Evolutionary conservation across 176 grass and related monocot species (phyloP).

Genomic region (Cenchrus purpureus): DNA sequence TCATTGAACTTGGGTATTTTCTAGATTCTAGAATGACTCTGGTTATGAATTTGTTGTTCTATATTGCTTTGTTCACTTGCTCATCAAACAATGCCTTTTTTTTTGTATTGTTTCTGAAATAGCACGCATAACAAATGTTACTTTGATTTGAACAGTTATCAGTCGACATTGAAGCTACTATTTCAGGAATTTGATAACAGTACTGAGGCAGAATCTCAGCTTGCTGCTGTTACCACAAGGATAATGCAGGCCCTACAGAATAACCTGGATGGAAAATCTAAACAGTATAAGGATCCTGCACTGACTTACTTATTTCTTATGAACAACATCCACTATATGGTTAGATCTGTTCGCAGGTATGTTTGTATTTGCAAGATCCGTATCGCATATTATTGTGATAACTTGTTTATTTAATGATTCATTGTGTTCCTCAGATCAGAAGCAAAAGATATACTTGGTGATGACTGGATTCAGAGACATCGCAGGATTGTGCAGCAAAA

Average conservation of each 20-base stretch:
- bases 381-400: background rate
- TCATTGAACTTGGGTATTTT: background rate
- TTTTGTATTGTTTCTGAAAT: slow-evolving; percentile 16
- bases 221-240: slow-evolving; percentile 84
- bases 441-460: slow-evolving; percentile 97
- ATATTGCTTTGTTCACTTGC: slow-evolving; percentile 24
- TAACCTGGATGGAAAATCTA: slow-evolving; percentile 96
- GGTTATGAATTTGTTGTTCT: slow-evolving; percentile 20
- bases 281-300: slow-evolving; percentile 88
- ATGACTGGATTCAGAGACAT: slow-evolving; percentile 98
- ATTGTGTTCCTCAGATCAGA: slow-evolving; percentile 70
- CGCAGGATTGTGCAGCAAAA: slow-evolving; percentile 98
- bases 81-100: background rate
- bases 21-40: slow-evolving; percentile 22
- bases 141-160: slow-evolving; percentile 68
- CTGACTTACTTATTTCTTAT: slow-evolving; percentile 89
- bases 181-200: slow-evolving; percentile 86
- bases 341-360: slow-evolving; percentile 97
- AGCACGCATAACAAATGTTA: slow-evolving; percentile 30
- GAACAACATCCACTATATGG: slow-evolving; percentile 99
- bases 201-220: slow-evolving; percentile 79
- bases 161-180: slow-evolving; percentile 81
- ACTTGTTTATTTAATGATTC: slow-evolving; percentile 5
- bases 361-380: slow-evolving; percentile 17
- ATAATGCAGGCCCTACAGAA: slow-evolving; percentile 99